Evolutionary conservation across 2,329 filamentous ascomycete species (phyloP), one percentile per base, ranked within the genome.

Genomic region (Claviceps sp.): DNA sequence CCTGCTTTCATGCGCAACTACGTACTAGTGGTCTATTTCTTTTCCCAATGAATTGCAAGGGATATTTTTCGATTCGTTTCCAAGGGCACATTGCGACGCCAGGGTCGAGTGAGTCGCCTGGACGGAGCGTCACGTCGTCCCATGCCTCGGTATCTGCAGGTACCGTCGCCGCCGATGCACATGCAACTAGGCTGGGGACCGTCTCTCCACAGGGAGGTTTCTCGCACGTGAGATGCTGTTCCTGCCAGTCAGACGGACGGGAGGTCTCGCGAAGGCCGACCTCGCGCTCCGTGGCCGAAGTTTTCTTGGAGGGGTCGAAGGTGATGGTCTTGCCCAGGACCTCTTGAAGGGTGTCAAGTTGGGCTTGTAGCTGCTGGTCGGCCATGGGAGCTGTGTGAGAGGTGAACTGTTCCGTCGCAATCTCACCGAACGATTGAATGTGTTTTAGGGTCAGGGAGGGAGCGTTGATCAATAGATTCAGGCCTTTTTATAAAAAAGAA

Each of bases 11-110:
- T 34, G 19, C 30, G 1, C 46, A 5, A 37, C 3, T 11, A 40
- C 59, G 58, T 64, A 70, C 78, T 57, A 59, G 73, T 61, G 65
- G 75, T 56, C 60, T 67, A 60, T 78, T 85, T 54, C 53, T 55
- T 54, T 73, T 73, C 52, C 76, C 74, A 44, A 83, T 76, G 62
- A 77, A 87, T 51, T 67, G 72, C 56, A 77, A 73, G 0, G 80
- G 78, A 58, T 84, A 89, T 19, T 70, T 72, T 26, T 69, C 64
- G 24, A 87, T 66, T 0, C 79, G 67, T 24, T 69, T 68, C 71
- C 76, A 80, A 0, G 77, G 69, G 41, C 71, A 72, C 56, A 82
- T 77, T 1, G 51, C 48, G 16, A 67, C 62, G 0, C 59, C 49
- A 11, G 61, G 49, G 1, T 58, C 55, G 4, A 62, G 49, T 2